These are phyloP conservation scores for Apiospora arundinis DNA, from an alignment of 2,329 filamentous ascomycete genomes.

Conservation along the genomic window DNA sequence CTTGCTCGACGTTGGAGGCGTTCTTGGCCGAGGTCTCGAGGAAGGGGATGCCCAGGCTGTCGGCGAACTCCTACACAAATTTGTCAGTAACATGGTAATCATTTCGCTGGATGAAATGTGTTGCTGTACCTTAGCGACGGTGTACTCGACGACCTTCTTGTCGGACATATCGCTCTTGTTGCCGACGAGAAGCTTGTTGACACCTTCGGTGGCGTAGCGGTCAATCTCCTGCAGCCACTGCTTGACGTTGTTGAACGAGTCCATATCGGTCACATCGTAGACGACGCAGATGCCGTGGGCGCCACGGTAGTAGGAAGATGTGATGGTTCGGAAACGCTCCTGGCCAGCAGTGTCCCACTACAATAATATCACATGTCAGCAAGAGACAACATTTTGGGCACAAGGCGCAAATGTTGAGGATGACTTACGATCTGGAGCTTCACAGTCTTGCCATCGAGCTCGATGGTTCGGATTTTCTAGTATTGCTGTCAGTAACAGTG, in stretches of 20 bases:
- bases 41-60: slow-evolving; percentile 98
- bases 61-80: slow-evolving; percentile 84
- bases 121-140: slow-evolving; percentile 87
- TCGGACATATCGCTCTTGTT: slow-evolving; percentile 99
- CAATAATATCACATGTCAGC: slow-evolving; percentile 39
- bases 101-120: neutral
- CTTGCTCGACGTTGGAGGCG: slow-evolving; percentile 98
- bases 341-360: slow-evolving; percentile 99
- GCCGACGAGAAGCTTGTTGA: slow-evolving; percentile 98
- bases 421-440: slow-evolving; percentile 95
- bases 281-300: slow-evolving; percentile 99
- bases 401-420: neutral
- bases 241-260: slow-evolving; percentile 99
- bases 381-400: slow-evolving; percentile 14
- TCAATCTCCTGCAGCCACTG: slow-evolving; percentile 99
- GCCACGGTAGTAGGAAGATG: slow-evolving; percentile 98
- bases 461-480: slow-evolving; percentile 99
- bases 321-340: slow-evolving; percentile 99
- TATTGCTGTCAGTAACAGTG: slow-evolving; percentile 38
- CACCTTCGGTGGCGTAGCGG: slow-evolving; percentile 97
- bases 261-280: slow-evolving; percentile 99
- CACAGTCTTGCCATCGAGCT: slow-evolving; percentile 99
- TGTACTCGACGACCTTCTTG: slow-evolving; percentile 99
- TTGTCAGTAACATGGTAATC: slow-evolving; percentile 29
- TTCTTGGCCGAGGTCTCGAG: slow-evolving; percentile 99